Evolutionary conservation across 805 yeast genomes (phyloP), one percentile per base, ranked within the genome.

Genomic region (Cyberlindnera lachancei): DNA sequence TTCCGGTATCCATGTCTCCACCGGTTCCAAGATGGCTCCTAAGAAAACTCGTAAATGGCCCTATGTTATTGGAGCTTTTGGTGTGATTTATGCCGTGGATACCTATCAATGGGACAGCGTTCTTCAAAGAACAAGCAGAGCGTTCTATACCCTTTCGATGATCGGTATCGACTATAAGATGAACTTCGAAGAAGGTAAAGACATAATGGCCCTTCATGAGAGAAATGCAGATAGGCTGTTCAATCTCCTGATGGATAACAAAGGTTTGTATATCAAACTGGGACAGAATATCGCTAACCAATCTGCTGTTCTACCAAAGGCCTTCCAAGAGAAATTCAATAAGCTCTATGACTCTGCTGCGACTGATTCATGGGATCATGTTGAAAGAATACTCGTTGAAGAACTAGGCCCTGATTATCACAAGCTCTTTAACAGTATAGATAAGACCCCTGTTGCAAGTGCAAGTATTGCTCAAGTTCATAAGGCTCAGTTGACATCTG

Each of bases 261-360:
- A 67, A 41, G 81, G 82, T 2, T 61, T 83, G 14, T 83, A 79
- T 49, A 76, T 83, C 52, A 82, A 82, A 52, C 55, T 79, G 44
- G 94, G 92, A 16, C 92, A 82, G 62, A 78, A 83, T 31, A 66
- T 82, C 28, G 90, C 92, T 3, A 74, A 81, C 47, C 92, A 83
- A 51, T 76, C 85, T 1, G 57, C 68, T 18, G 62, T 79, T 46
- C 71, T 82, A 41, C 94, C 94, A 3, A 53, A 61, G 22, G 79
- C 74, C 15, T 80, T 62, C 54, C 84, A 75, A 42, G 66, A 61
- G 25, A 66, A 70, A 45, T 76, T 82, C 48, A 59, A 65, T 11
- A 54, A 59, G 36, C 56, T 82, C 30, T 82, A 79, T 45, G 92
- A 82, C 49, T 62, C 66, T 30, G 92, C 90, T 1, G 85, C 87